Evolutionary conservation across 768 basidiomycete genomes (phyloP).

Genomic region (Leucogyrophana mollusca): DNA sequence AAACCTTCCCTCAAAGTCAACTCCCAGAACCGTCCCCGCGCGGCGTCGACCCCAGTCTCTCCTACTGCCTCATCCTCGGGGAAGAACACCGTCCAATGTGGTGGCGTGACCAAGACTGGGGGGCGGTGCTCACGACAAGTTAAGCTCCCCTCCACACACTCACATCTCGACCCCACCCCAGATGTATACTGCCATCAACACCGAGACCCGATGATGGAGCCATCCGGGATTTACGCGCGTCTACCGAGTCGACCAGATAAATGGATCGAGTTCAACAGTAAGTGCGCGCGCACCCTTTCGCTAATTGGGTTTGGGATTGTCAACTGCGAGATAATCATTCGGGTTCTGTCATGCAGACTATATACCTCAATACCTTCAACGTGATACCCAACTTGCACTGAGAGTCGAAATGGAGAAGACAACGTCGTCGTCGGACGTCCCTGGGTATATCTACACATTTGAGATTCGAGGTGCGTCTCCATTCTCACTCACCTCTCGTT

Average conservation of each 20-base stretch:
- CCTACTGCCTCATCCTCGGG: constrained; percentile 16
- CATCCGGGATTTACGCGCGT: constrained; percentile 57
- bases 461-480: constrained; percentile 63
- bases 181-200: constrained; percentile 66
- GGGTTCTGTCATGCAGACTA: constrained; percentile 45
- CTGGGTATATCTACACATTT: constrained; percentile 81
- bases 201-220: constrained; percentile 43
- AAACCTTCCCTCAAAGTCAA: constrained; percentile 3
- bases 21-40: constrained; percentile 17
- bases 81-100: constrained; percentile 45
- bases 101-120: constrained; percentile 62
- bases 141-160: constrained; percentile 37
- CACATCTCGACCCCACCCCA: constrained; percentile 23
- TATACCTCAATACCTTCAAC: constrained; percentile 64
- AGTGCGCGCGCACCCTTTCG: too few relatives aligned
- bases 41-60: constrained; percentile 15
- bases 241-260: constrained; percentile 34
- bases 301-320: too few relatives aligned
- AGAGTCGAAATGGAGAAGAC: constrained; percentile 54
- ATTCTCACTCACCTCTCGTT: neutral
- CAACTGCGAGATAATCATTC: constrained; percentile 1
- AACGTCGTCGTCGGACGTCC: constrained; percentile 53
- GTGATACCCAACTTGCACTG: constrained; percentile 58
- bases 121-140: constrained; percentile 61
- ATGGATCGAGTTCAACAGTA: constrained; percentile 62